Conservation (phyloP, 306 rosid genomes). For the Betula pendula region DNA sequence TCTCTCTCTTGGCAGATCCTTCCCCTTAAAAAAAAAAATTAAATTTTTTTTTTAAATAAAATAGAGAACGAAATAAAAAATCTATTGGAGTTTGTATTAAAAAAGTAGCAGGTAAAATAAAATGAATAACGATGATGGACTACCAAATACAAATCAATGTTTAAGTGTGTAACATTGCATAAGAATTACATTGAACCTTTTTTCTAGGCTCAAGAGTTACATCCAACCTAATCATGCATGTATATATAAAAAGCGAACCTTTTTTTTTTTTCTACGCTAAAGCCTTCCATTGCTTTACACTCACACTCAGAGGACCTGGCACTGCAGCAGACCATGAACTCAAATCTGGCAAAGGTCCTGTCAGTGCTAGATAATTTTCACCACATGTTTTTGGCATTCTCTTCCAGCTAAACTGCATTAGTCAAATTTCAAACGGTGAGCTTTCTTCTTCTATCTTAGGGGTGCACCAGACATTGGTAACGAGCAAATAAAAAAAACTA, state of each 20-base stretch:
- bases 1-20: too few relatives aligned
- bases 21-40: too few relatives aligned
- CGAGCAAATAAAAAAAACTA: neutral
- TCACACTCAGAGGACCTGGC: constrained; percentile 51
- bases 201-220: too few relatives aligned
- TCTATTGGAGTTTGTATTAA: too few relatives aligned
- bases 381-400: constrained; percentile 58
- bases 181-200: too few relatives aligned
- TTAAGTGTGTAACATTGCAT: too few relatives aligned
- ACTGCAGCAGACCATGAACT: constrained; percentile 69
- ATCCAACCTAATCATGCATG: neutral
- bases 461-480: neutral
- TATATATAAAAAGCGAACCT: too few relatives aligned
- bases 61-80: too few relatives aligned
- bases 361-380: constrained; percentile 75
- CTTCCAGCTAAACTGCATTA: constrained; percentile 84
- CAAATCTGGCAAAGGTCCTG: constrained; percentile 78
- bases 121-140: neutral
- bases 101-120: too few relatives aligned
- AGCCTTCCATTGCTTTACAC: constrained; percentile 70
- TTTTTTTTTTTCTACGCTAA: constrained; percentile 8
- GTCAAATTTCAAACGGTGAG: constrained; percentile 31
- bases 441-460: constrained; percentile 16
- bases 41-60: too few relatives aligned
- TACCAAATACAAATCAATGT: too few relatives aligned